Evolutionary conservation across 106 monocot species (phyloP).

Genomic region (Platanthera zijinensis): DNA sequence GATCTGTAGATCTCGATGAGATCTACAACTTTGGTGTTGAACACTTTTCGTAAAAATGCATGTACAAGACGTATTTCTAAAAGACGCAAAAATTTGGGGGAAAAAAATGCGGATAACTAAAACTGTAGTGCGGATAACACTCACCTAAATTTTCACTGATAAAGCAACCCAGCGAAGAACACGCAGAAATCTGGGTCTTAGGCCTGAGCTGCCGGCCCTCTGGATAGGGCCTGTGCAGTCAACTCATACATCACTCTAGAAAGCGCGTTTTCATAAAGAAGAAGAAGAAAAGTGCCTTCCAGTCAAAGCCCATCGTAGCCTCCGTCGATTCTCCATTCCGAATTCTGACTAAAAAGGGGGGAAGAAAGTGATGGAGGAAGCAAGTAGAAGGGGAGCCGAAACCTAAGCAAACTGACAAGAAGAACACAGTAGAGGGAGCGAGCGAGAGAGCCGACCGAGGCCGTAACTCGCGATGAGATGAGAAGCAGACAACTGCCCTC

Average conservation of each 20-base stretch:
- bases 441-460: neutral
- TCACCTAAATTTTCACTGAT: too few relatives aligned
- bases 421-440: neutral
- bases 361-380: neutral
- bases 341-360: neutral
- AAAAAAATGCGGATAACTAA: too few relatives aligned
- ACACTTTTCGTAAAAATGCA: too few relatives aligned
- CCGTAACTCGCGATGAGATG: slow-evolving; percentile 1
- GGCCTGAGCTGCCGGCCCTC: neutral
- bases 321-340: neutral
- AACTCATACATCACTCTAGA: neutral
- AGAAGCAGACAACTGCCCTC: neutral
- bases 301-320: neutral
- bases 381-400: neutral
- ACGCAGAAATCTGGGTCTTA: neutral
- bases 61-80: too few relatives aligned
- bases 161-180: neutral
- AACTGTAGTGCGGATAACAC: too few relatives aligned
- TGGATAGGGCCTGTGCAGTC: neutral
- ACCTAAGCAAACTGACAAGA: slow-evolving; percentile 2
- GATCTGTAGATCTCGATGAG: too few relatives aligned
- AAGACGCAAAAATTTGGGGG: too few relatives aligned
- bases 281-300: neutral
- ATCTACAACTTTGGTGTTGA: too few relatives aligned
- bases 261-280: slow-evolving; percentile 7